phyloP scores from a whole-genome alignment of 2,329 filamentous ascomycete species.

The Aschersonia sp. region DNA sequence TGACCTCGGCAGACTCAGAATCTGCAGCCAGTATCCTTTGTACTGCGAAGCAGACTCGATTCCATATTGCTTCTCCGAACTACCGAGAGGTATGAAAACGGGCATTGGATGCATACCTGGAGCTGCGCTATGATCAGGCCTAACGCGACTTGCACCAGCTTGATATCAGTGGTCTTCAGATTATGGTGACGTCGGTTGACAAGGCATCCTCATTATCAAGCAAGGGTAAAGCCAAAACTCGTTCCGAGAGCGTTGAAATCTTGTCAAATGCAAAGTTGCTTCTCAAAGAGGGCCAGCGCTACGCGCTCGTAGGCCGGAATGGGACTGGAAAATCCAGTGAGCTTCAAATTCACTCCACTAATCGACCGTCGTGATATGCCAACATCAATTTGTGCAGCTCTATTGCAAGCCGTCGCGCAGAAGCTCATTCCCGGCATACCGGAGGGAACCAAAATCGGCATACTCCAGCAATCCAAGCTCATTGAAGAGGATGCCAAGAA shows the following conservation, averaged over 20 bases:
- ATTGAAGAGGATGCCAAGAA: constrained; percentile 16
- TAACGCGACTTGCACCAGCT: constrained; percentile 25
- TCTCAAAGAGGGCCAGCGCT: constrained; percentile 57
- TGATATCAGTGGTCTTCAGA: constrained; percentile 58
- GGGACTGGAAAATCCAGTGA: constrained; percentile 70
- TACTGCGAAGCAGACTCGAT: constrained; percentile 53
- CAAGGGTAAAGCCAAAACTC: constrained; percentile 29
- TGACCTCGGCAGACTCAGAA: constrained; percentile 34
- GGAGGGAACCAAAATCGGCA: constrained; percentile 46
- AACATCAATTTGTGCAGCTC: constrained; percentile 25
- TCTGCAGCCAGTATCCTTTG: constrained; percentile 41
- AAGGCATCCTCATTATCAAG: constrained; percentile 26
- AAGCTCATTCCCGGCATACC: constrained; percentile 67
- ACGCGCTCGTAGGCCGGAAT: constrained; percentile 68
- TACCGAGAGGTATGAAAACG: constrained; percentile 34
- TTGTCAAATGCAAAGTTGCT: constrained; percentile 54
- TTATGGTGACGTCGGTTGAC: constrained; percentile 41
- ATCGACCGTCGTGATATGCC: too few relatives aligned
- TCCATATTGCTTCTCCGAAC: constrained; percentile 41
- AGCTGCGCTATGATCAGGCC: not conserved
- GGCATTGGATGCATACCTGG: not conserved
- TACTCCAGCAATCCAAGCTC: constrained; percentile 51
- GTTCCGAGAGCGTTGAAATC: constrained; percentile 44
- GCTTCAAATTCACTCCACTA: not conserved
- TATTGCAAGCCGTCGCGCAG: constrained; percentile 61